A percentile compares a stretch with the other conserved stretches of the same genome.
Evolutionary conservation across 2,329 filamentous ascomycete species (phyloP).

Genomic region (Fusarium avenaceum): DNA sequence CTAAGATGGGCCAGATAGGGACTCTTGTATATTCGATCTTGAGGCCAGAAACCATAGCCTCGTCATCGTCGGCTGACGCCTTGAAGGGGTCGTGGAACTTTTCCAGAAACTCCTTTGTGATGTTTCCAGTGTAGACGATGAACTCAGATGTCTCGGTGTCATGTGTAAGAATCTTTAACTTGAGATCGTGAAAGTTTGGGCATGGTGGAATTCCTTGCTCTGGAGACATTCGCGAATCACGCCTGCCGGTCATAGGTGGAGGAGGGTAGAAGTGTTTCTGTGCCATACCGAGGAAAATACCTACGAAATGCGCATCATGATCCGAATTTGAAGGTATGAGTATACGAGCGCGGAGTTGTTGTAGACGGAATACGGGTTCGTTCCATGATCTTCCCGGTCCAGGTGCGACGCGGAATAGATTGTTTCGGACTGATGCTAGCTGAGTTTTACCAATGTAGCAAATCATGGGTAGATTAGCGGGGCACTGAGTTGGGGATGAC

Average conservation of each 20-base stretch:
- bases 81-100: slow-evolving; percentile 65
- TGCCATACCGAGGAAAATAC: slow-evolving; percentile 68
- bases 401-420: slow-evolving; percentile 61
- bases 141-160: slow-evolving; percentile 64
- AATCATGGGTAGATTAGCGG: slow-evolving; percentile 53
- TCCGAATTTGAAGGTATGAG: slow-evolving; percentile 63
- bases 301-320: slow-evolving; percentile 67
- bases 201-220: slow-evolving; percentile 38
- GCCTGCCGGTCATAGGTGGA: slow-evolving; percentile 40
- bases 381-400: slow-evolving; percentile 60
- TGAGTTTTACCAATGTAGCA: slow-evolving; percentile 64
- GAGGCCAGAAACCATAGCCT: slow-evolving; percentile 54
- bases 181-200: slow-evolving; percentile 62
- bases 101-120: slow-evolving; percentile 63
- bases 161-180: slow-evolving; percentile 65
- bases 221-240: slow-evolving; percentile 48
- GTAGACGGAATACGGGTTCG: slow-evolving; percentile 62
- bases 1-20: slow-evolving; percentile 67
- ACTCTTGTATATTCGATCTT: slow-evolving; percentile 64
- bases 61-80: slow-evolving; percentile 50
- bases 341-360: slow-evolving; percentile 61
- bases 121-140: slow-evolving; percentile 65
- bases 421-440: slow-evolving; percentile 60
- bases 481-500: slow-evolving; percentile 42
- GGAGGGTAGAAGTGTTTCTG: slow-evolving; percentile 65